These are phyloP conservation scores for Aphanoascus verrucosus DNA, from an alignment of 2,329 filamentous ascomycete genomes.

Conservation along the genomic window DNA sequence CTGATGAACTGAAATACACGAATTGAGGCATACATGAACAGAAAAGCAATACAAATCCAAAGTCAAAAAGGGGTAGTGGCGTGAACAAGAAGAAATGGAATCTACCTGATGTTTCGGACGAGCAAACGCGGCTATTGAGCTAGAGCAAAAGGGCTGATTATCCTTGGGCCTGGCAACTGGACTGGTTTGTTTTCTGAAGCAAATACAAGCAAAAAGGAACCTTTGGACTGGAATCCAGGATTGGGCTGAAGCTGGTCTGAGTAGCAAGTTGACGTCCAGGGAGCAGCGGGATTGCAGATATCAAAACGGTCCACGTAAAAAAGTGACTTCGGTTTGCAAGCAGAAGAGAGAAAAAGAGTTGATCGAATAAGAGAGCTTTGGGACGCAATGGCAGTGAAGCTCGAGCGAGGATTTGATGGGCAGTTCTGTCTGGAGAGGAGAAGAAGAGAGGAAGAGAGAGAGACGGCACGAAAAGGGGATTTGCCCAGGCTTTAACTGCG, in stretches of 20 bases:
- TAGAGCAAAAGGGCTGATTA: conserved; percentile 21
- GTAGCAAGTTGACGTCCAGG: conserved; percentile 5
- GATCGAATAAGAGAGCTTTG: conserved; percentile 20
- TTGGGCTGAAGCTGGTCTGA: conserved; percentile 12
- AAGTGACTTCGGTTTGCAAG: not conserved
- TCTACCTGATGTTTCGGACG: conserved; percentile 33
- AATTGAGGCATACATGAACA: conserved; percentile 14
- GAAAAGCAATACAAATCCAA: not conserved
- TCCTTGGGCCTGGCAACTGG: conserved; percentile 13
- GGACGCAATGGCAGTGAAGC: conserved; percentile 2
- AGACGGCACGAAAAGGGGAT: conserved; percentile 12
- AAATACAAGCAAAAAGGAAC: conserved; percentile 15
- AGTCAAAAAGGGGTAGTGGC: conserved; percentile 18
- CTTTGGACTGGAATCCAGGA: conserved; percentile 14
- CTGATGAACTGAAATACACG: conserved; percentile 6
- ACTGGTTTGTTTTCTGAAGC: conserved; percentile 3
- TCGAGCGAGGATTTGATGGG: conserved; percentile 4
- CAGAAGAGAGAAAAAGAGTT: conserved; percentile 2
- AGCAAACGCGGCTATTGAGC: conserved; percentile 17
- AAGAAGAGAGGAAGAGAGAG: conserved; percentile 4
- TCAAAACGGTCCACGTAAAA: conserved; percentile 10
- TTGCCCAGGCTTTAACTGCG: conserved; percentile 15
- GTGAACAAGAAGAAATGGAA: conserved; percentile 26
- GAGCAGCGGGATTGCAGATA: conserved; percentile 1
- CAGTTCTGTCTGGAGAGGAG: conserved; percentile 3